Conservation (phyloP, 768 basidiomycete species). For the Leccinum aurantiacum region DNA sequence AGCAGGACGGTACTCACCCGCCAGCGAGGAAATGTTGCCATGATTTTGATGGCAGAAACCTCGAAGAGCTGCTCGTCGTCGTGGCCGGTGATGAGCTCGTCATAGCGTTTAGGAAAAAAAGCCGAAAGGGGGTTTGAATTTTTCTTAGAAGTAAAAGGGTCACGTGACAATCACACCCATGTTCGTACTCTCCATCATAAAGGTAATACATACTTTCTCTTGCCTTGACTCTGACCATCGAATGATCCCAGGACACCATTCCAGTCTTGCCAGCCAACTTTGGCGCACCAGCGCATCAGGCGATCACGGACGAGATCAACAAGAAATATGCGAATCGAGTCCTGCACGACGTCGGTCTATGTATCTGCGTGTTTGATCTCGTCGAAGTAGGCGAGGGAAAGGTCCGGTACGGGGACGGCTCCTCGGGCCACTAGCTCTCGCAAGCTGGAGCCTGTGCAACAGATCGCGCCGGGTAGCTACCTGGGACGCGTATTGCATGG, state of each 20-base stretch:
- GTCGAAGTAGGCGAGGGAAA: constrained; percentile 86
- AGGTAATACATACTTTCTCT: constrained; percentile 23
- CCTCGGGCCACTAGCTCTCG: too few species aligned
- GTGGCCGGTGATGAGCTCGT: constrained; percentile 4
- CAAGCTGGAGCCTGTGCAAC: too few species aligned
- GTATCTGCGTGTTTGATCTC: constrained; percentile 87
- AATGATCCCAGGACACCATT: constrained; percentile 71
- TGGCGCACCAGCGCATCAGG: constrained; percentile 70
- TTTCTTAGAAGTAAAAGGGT: constrained; percentile 7
- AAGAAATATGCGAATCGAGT: constrained; percentile 95
- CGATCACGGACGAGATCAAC: constrained; percentile 84
- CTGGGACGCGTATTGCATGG: too few species aligned
- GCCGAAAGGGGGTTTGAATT: not conserved
- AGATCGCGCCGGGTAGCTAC: too few species aligned
- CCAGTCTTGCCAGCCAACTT: constrained; percentile 89
- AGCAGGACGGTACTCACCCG: constrained; percentile 55
- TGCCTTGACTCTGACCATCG: not conserved
- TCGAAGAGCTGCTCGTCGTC: constrained; percentile 27
- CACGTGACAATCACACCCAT: constrained; percentile 30
- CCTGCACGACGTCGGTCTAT: constrained; percentile 88
- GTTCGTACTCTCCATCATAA: constrained; percentile 49
- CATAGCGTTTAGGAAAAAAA: constrained; percentile 13
- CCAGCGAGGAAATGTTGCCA: constrained; percentile 85
- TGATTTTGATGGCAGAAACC: constrained; percentile 66
- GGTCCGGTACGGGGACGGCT: constrained; percentile 91